Evolutionary conservation across 306 rosid species (phyloP), one percentile per base, ranked within the genome.

Genomic region (Gastrolobium bilobum): DNA sequence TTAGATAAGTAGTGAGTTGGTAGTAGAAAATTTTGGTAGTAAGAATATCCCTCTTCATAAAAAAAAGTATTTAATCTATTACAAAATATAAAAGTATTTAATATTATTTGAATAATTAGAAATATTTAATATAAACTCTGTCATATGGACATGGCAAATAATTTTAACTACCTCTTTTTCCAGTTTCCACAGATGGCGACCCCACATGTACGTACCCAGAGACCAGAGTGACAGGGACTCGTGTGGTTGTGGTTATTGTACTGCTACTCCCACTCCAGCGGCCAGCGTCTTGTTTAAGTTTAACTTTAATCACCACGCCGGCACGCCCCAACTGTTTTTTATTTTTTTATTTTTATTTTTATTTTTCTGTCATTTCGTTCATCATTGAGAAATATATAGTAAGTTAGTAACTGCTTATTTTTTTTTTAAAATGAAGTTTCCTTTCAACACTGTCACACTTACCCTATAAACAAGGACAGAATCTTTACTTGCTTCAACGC

Each of bases 401-500:
- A 20, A 20, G 26, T 20, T 38, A 60, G 15, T 54, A 69, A 8
- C 60, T 5, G 2, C 0, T 46, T n/a, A n/a, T 14, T 2, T 7
- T 26, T 29, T 47, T 20, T 62, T 42, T 31, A 2, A 26, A 3
- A 2, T 20, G 26, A 8, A 4, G 7, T 67, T 67, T 67, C 29
- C 44, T 7, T 37, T 15, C 10, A 47, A 3, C 5, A 15, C 58
- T 6, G 35, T 10, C 54, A 33, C 61, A 46, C 15, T 68, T 30
- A 59, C 81, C 60, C 43, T 38, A 40, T 35, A 69, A 60, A 34
- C 10, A n/a, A 50, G 75, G 37, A 66, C 33, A 67, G 68, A 53
- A 77, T 67, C 82, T 56, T 52, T 7, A 15, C 38, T 50, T 52
- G 64, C 63, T 37, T 38, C 35, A 9, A 29, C 11, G 7, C 66